Evolutionary conservation across 2,329 filamentous ascomycete genomes (phyloP), one percentile per base, ranked within the genome.

Genomic region (Neoarthrinium moseri): DNA sequence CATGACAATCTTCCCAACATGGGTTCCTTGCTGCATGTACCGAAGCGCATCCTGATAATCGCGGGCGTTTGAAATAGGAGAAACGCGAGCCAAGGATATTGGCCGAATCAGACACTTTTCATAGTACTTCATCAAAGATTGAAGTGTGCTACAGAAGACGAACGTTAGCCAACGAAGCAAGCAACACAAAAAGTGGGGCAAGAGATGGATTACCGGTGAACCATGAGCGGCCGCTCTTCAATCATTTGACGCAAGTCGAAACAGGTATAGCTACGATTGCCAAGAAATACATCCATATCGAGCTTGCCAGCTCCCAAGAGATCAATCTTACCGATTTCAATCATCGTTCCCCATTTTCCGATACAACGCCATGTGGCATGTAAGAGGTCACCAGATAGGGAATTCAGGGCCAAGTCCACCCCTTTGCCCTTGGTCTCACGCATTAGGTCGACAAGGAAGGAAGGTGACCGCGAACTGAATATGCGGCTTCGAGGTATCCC

Each of bases 321-420:
- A 36, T 75, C 70, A 5, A 64, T 56, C 50, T 70, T 70, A 6
- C 70, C 71, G n/a, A 77, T 67, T 43, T 77, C 73, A 0, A 77
- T 46, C 57, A 78, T 68, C 3, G 55, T 62, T 0, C 72, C 74
- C 37, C 68, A 72, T 5, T 62, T 54, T 1, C 73, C 71, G 3
- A 78, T 57, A 36, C 70, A 74, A 1, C 64, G 49, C 70, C 69
- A 77, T n/a, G 66, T 63, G 1, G 65, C 60, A 8, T 66, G 66
- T 1, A 75, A 57, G 0, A 65, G 51, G 8, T 72, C 68, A 2
- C 68, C 68, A 1, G 69, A 60, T 0, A 71, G 53, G 0, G 66
- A 65, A 55, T 71, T 72, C 8, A 74, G 55, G 2, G 69, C 65
- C 0, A 51, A 7, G 22, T 53, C 47, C 2, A 49, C 46, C 2